phyloP scores from a whole-genome alignment of 129 eudicot species.

The Artemisia annua region DNA sequence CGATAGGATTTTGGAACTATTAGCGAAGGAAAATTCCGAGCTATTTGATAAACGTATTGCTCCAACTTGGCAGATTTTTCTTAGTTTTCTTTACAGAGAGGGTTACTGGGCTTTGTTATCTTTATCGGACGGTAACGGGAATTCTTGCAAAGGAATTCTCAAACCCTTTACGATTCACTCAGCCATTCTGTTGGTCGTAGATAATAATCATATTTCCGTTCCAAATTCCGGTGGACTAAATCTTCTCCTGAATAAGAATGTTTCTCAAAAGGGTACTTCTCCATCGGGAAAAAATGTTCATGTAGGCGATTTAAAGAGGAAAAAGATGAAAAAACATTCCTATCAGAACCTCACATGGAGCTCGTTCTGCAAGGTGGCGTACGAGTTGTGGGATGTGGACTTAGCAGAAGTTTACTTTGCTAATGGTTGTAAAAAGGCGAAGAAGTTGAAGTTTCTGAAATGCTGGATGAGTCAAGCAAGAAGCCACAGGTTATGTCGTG shows the following conservation, averaged over 20 bases:
- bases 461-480: constrained; percentile 86
- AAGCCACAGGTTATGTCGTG: constrained; percentile 19
- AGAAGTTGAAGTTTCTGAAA: constrained; percentile 82
- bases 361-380: constrained; percentile 65
- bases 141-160: constrained; percentile 51
- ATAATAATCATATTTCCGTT: constrained; percentile 21
- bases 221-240: constrained; percentile 19
- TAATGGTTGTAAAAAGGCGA: constrained; percentile 46
- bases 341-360: constrained; percentile 66
- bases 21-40: constrained; percentile 41
- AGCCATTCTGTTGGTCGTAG: constrained; percentile 49
- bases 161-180: constrained; percentile 75
- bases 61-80: constrained; percentile 82
- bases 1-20: constrained; percentile 62
- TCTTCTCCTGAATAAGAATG: constrained; percentile 5
- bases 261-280: constrained; percentile 39
- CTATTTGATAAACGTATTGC: constrained; percentile 16
- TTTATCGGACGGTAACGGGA: constrained; percentile 50
- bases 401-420: constrained; percentile 65
- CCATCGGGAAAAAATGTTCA: constrained; percentile 37
- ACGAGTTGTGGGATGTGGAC: constrained; percentile 49
- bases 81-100: constrained; percentile 62
- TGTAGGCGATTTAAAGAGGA: constrained; percentile 45
- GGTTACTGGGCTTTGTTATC: constrained; percentile 69
- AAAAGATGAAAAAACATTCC: constrained; percentile 39